phyloP scores from a whole-genome alignment of 495 filamentous ascomycete genomes.

The Pseudoneurospora amorphoporcata region DNA sequence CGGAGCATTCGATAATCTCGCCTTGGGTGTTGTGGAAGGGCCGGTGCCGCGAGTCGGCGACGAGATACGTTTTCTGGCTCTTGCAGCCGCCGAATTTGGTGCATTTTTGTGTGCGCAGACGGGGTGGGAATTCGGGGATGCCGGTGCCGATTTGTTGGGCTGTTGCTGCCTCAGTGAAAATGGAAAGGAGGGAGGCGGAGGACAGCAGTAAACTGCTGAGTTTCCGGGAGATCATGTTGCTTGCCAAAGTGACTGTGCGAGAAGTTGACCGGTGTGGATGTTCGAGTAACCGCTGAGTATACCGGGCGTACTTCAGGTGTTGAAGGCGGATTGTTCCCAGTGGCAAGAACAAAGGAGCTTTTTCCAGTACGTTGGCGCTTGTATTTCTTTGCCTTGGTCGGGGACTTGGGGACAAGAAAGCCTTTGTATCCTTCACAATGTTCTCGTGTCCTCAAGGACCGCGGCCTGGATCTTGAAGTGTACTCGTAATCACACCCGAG shows the following conservation, averaged over 20 bases:
- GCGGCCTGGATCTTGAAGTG: background rate
- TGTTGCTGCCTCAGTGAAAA: background rate
- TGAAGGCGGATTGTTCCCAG: background rate
- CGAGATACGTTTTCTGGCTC: constrained; percentile 33
- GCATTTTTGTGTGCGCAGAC: constrained; percentile 39
- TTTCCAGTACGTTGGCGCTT: background rate
- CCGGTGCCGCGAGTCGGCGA: constrained; percentile 40
- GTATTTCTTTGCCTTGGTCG: background rate
- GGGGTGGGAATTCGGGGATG: constrained; percentile 41
- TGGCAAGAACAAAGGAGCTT: background rate
- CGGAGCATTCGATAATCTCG: constrained; percentile 27
- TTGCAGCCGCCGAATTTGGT: constrained; percentile 36
- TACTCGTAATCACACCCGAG: background rate
- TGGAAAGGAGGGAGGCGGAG: constrained; percentile 8
- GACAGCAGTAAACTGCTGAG: background rate
- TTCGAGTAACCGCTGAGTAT: background rate
- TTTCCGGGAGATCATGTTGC: background rate
- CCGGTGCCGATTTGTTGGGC: constrained; percentile 18
- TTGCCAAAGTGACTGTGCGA: background rate
- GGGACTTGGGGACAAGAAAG: background rate
- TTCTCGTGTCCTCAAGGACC: background rate
- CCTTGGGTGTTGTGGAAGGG: constrained; percentile 33
- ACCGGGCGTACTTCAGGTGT: background rate
- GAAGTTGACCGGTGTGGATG: background rate
- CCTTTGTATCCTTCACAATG: background rate